Conservation (phyloP, 768 basidiomycete species). For the Panaeolus cyanescens region DNA sequence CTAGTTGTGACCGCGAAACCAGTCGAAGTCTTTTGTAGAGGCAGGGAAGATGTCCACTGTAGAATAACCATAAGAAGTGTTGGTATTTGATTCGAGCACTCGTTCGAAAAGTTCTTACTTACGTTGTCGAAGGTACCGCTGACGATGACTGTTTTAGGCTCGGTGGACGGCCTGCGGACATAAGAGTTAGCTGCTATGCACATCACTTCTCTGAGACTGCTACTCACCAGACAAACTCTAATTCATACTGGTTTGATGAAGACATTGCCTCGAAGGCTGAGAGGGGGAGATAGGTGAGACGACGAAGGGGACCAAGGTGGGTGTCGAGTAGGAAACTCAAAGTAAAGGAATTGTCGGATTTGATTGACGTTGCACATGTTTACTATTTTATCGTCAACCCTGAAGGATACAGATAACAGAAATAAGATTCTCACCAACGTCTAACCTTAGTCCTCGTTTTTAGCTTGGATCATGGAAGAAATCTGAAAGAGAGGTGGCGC, state of each 20-base stretch:
- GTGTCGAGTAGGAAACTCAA: constrained; percentile 9
- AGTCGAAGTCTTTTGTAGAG: constrained; percentile 49
- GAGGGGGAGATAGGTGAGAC: constrained; percentile 8
- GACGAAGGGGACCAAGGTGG: constrained; percentile 11
- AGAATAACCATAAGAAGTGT: constrained; percentile 9
- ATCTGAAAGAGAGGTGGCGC: not conserved
- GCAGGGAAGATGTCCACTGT: constrained; percentile 64
- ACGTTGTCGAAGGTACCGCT: constrained; percentile 84
- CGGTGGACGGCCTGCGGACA: constrained; percentile 54
- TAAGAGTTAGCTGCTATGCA: constrained; percentile 11
- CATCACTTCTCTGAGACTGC: not conserved
- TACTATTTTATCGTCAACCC: constrained; percentile 15
- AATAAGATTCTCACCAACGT: not conserved
- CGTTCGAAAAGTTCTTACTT: constrained; percentile 23
- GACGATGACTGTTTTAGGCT: constrained; percentile 60
- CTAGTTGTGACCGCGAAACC: constrained; percentile 58
- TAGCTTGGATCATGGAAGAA: not conserved
- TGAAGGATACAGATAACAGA: not conserved
- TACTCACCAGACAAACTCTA: constrained; percentile 52
- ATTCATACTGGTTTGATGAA: constrained; percentile 46
- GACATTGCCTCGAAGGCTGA: constrained; percentile 19
- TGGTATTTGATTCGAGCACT: constrained; percentile 4
- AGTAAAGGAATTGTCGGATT: constrained; percentile 10
- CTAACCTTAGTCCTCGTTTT: constrained; percentile 2
- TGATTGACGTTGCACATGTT: constrained; percentile 35